Evolutionary conservation across 371 early-diverging fungal genomes (phyloP), one percentile per base, ranked within the genome.

Genomic region (Coemansia sp.): DNA sequence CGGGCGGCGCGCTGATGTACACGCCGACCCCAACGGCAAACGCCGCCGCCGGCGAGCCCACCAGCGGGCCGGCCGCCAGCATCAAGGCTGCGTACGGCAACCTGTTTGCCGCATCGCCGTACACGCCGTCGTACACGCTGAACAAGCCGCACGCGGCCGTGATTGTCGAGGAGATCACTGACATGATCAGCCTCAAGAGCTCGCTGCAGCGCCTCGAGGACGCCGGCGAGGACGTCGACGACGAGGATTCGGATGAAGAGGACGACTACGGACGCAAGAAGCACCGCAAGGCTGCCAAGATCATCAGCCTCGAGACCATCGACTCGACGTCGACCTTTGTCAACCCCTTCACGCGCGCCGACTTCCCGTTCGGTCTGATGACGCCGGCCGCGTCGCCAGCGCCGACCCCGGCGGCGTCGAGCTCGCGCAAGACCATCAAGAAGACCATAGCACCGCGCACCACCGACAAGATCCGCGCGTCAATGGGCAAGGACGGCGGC

Each of bases 71-170:
- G 0, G 67, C 66, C 0, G 72, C 72, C 16, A 71, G 62, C 60
- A 59, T 71, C 60, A 71, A 71, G 63, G 72, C 67, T 2, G 72
- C 72, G 3, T 67, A 67, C 30, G 72, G 72, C 34, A 71, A 71
- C 30, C 57, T 71, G 51, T 71, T 71, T 53, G 72, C 72, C 0
- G 72, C 72, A 5, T 59, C 72, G 20, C 72, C 68, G 5, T 71
- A 71, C 60, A 67, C 67, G 9, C 72, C 72, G 10, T 71, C 72
- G 41, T 71, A 71, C 48, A 71, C 72, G 57, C 68, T 71, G 52
- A 66, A 66, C 60, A 67, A 68, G 60, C 72, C 72, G 20, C 72
- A 71, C 26, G 72, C 72, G 3, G 72, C 72, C 5, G 72, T 71
- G 4, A 63, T 71, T 11, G 63, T 71, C 30, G 72, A 71, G 63